Evolutionary conservation across 1,284 basidiomycete species (phyloP).

Genomic region (Leccinum idahoense): DNA sequence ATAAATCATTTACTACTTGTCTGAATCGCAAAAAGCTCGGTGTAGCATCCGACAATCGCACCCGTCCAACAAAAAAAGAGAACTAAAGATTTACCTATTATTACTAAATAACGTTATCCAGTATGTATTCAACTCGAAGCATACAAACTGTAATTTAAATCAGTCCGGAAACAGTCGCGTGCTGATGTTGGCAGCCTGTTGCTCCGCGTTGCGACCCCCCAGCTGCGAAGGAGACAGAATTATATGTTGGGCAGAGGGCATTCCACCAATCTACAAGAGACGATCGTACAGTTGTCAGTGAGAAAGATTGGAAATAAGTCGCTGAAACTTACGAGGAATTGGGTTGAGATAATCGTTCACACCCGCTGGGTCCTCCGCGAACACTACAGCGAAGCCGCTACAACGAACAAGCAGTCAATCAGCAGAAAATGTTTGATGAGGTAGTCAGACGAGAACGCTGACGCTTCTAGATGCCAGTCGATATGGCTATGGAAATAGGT

Average conservation of each 20-base stretch:
- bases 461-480: conserved; percentile 43
- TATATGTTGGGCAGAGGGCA: not conserved
- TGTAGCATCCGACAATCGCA: not conserved
- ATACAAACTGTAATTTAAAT: not conserved
- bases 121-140: not conserved
- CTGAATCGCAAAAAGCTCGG: not conserved
- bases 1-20: not conserved
- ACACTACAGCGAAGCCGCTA: conserved; percentile 36
- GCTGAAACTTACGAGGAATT: conserved; percentile 12
- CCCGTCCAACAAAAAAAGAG: not conserved
- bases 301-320: not conserved
- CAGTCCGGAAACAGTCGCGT: not conserved
- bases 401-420: not conserved
- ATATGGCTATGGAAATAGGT: conserved; percentile 32
- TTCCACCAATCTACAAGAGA: not conserved
- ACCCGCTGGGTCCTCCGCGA: conserved; percentile 33
- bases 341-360: conserved; percentile 8
- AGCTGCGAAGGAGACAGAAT: not conserved
- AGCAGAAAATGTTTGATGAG: not conserved
- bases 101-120: not conserved
- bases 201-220: not conserved
- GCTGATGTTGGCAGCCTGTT: not conserved
- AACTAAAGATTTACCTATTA: not conserved
- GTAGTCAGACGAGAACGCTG: conserved; percentile 5
- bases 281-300: not conserved